Evolutionary conservation across 257 asterid genomes (phyloP), one percentile per base, ranked within the genome.

Genomic region (Apocynum venetum): DNA sequence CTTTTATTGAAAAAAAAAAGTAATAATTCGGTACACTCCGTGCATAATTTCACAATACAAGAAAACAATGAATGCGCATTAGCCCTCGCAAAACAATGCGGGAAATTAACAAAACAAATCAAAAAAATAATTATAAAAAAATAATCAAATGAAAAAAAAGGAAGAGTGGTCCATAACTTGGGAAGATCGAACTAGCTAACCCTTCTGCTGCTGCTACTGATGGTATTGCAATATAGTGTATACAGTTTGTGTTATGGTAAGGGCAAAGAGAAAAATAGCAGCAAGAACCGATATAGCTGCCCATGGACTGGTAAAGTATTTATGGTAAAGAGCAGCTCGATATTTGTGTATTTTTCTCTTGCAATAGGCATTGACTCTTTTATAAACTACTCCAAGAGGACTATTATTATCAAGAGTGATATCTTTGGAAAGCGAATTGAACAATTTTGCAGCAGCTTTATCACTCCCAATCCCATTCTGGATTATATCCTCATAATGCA

Each of bases 221-320:
- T 25, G 31, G 31, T 25, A 25, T 25, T 25, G 31, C 31, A 12
- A 31, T 13, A 70, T 12, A 20, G 79, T 6, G 65, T 82, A 91
- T 1, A 87, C 8, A 0, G 93, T 85, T 81, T 86, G 90, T 44
- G 79, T 15, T 25, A 82, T 82, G 78, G 92, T 87, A 82, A 91
- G 90, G 3, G 82, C 89, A n/a, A 87, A 90, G 20, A 89, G 94
- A 41, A 89, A 35, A 53, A 85, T 56, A 36, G 91, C 92, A 2
- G 92, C 94, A 53, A 82, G 1, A 36, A 87, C 83, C 4, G 93
- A 90, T 4, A 90, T 73, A 38, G 72, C 1, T 1, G 71, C 71
- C 96, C 92, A 91, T 5, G 96, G 96, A 43, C 72, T 88, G 15
- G 82, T 85, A 73, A 91, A 91, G 85, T 91, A 88, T 0, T 83